Conservation (phyloP, 768 basidiomycete genomes). For the Auriscalpium vulgare region DNA sequence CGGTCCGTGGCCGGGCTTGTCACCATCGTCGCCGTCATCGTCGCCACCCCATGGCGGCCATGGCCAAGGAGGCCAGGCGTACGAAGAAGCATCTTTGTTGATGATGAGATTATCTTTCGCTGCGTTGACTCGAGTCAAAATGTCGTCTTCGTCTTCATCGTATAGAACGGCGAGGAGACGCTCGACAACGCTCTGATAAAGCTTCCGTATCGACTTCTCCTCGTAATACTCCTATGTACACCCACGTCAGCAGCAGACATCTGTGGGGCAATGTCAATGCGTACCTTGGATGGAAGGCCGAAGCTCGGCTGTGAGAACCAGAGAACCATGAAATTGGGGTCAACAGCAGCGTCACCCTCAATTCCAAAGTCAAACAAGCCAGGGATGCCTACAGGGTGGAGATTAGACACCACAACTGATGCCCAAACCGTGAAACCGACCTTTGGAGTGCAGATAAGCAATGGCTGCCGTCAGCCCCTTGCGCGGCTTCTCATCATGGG, state of each 20-base stretch:
- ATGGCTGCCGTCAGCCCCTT: constrained; percentile 74
- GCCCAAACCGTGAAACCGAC: constrained; percentile 26
- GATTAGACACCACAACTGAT: not conserved
- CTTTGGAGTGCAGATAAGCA: constrained; percentile 81
- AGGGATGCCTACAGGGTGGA: constrained; percentile 47
- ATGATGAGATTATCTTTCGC: constrained; percentile 10
- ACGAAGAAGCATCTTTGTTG: constrained; percentile 30
- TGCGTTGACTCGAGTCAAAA: not conserved
- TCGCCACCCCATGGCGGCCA: constrained; percentile 81
- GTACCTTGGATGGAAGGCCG: constrained; percentile 82
- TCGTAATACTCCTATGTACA: constrained; percentile 75
- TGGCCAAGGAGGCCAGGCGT: constrained; percentile 73
- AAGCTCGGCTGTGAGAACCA: constrained; percentile 80
- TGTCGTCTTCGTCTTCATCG: constrained; percentile 36
- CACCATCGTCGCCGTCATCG: constrained; percentile 33
- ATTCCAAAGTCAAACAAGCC: constrained; percentile 76
- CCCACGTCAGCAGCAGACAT: not conserved
- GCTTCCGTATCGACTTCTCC: constrained; percentile 57
- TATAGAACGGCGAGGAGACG: constrained; percentile 55
- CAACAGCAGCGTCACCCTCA: constrained; percentile 81
- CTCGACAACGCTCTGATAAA: constrained; percentile 65
- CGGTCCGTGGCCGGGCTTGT: constrained; percentile 38
- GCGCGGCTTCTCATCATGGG: constrained; percentile 21
- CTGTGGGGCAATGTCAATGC: not conserved
- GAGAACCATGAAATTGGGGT: constrained; percentile 78